Conservation (phyloP, 139 green algal genomes). For the Tetradesmus lagerheimii region DNA sequence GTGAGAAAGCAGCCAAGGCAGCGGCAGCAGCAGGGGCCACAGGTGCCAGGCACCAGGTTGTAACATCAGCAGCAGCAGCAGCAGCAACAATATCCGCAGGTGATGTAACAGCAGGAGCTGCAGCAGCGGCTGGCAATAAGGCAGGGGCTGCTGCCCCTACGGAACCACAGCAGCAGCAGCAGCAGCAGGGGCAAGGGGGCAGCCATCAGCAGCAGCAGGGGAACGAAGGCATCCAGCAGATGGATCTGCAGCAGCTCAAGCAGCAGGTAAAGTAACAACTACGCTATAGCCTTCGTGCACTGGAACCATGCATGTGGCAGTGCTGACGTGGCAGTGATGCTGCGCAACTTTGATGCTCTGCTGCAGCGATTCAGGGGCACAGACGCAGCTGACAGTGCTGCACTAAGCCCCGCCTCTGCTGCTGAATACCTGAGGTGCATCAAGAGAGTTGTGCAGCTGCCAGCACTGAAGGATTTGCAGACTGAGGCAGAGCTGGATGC, state of each 20-base stretch:
- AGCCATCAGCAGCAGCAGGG: not conserved
- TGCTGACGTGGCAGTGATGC: not conserved
- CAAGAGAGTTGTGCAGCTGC: not conserved
- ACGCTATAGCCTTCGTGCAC: not conserved
- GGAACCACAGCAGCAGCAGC: not conserved
- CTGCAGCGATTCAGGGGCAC: not conserved
- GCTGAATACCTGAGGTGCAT: not conserved
- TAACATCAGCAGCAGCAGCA: too few relatives aligned
- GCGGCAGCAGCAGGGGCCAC: not conserved
- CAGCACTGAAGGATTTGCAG: not conserved
- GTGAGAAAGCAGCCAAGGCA: too few relatives aligned
- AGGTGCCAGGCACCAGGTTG: not conserved
- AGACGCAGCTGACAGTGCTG: not conserved
- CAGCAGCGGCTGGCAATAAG: too few relatives aligned
- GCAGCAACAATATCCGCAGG: too few relatives aligned
- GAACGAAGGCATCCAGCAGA: not conserved
- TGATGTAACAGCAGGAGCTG: too few relatives aligned
- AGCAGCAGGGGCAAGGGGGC: not conserved
- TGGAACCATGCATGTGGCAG: not conserved
- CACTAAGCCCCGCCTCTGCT: not conserved
- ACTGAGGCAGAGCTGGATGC: not conserved
- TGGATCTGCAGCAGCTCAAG: not conserved
- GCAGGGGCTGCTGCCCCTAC: too few relatives aligned
- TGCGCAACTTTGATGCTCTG: not conserved
- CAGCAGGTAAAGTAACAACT: not conserved